Base-by-base conservation (phyloP, 2,329 filamentous ascomycete genomes). In the Graphilbum fragrans region DNA sequence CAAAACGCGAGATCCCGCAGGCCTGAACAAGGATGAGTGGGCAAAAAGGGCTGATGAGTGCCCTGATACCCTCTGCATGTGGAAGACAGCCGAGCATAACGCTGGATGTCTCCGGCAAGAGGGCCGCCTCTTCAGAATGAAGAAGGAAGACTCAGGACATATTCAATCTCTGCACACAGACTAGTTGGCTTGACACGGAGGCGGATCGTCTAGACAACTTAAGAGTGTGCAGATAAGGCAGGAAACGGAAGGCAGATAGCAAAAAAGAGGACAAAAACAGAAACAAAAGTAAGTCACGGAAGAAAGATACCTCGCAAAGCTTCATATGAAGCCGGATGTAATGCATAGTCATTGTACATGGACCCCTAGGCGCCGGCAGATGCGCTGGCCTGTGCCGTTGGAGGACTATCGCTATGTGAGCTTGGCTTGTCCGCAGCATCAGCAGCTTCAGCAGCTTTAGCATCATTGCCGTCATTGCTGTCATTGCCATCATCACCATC, bases 101-200 rank as follows among this genome's bases (percentile, higher is more conserved):
- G 73, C 61, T 52, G 50, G 53, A 50, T 12, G 17, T 45, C 56
- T 60, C 62, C 61, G 57, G 61, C 63, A 59, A 44, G 23, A 31
- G 12, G 29, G 29, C 29, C 14, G 29, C 29, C 29, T 31, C 19
- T 39, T 23, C 27, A 33, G 27, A 42, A 33, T 64, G 59, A 54
- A 53, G 29, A 31, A n/a, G 23, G 8, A 31, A 10, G 14, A 31
- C 29, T 31, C 29, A 14, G 29, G 29, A 31, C 29, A 31, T 16
- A 16, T 31, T 74, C 63, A 44, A 73, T 94, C 71, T 94, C 70
- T 85, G 87, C 87, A 93, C 82, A 80, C 77, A 84, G 87, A 94
- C 87, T 92, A 80, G 88, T 92, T 80, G 82, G 79, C 85, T 87
- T 77, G 76, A 78, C 80, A 90, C 74, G 74, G 82, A 72, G 66